A percentile compares a stretch with the other conserved stretches of the same genome.
These are phyloP conservation scores for Thamnidium elegans DNA, from an alignment of 192 early-diverging fungal species.

Conservation along the genomic window DNA sequence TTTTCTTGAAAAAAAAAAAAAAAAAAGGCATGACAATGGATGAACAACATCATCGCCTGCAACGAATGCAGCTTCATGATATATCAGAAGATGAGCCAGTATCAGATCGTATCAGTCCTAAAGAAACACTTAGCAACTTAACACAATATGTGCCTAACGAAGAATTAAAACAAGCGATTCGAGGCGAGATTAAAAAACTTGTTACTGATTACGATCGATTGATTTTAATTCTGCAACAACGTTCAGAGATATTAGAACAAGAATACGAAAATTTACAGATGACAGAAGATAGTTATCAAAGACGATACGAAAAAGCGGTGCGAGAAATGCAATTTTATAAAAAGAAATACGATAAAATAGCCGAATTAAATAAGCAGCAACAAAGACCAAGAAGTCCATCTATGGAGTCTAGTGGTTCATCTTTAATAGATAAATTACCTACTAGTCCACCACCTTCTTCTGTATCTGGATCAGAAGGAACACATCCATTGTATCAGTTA, in stretches of 20 bases:
- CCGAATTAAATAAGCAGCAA: conserved; percentile 7
- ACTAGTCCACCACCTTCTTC: conserved; percentile 19
- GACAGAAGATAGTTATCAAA: conserved; percentile 1
- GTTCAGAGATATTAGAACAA: conserved; percentile 24
- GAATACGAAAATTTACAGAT: conserved; percentile 20
- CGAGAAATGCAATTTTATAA: conserved; percentile 35
- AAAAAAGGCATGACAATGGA: no score
- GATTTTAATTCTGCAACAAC: conserved; percentile 22
- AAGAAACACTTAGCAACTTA: conserved; percentile 17
- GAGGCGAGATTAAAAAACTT: conserved; percentile 13
- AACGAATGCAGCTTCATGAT: conserved; percentile 10
- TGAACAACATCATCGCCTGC: no score
- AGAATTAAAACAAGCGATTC: conserved; percentile 13
- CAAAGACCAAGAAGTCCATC: conserved; percentile 8
- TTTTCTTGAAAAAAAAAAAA: no score
- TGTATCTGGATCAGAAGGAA: conserved; percentile 10
- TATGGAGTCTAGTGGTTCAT: conserved; percentile 12
- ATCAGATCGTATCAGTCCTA: not conserved
- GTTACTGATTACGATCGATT: conserved; percentile 19
- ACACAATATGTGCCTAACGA: conserved; percentile 22
- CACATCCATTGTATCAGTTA: not conserved
- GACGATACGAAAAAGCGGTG: conserved; percentile 35
- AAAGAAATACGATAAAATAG: conserved; percentile 21
- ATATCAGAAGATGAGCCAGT: not conserved
- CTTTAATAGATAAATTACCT: not conserved